Percentiles rank a stretch among this genome's conserved stretches.
Conservation (phyloP, 2,329 filamentous ascomycete species). For the Atkinsonella texensis region DNA sequence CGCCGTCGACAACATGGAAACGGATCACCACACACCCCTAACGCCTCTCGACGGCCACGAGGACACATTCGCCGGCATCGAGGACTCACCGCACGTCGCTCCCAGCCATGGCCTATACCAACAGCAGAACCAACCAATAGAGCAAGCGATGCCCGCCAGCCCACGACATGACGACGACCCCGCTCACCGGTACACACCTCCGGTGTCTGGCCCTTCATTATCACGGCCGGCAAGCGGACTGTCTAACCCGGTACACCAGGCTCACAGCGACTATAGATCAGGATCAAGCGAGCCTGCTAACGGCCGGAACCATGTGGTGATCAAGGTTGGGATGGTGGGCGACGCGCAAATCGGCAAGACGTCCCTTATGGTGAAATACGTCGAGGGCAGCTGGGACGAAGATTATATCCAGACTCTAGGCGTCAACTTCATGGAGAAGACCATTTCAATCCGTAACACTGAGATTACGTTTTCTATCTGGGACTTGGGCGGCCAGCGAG, state of each 20-base stretch:
- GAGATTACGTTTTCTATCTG: conserved; percentile 99
- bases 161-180: conserved; percentile 32
- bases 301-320: conserved; percentile 68
- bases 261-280: conserved; percentile 33
- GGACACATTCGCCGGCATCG: conserved; percentile 37
- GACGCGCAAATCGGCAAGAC: conserved; percentile 99
- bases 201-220: conserved; percentile 31
- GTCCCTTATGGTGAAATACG: conserved; percentile 98
- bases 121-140: conserved; percentile 36
- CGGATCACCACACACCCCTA: conserved; percentile 13
- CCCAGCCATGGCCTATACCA: conserved; percentile 27
- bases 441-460: conserved; percentile 96
- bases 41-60: conserved; percentile 28
- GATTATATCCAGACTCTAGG: conserved; percentile 98
- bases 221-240: conserved; percentile 45
- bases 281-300: conserved; percentile 27
- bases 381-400: conserved; percentile 98
- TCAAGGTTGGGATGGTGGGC: conserved; percentile 99
- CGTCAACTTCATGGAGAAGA: conserved; percentile 99
- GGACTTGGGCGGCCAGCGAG: conserved; percentile 94
- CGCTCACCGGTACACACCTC: conserved; percentile 33
- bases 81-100: conserved; percentile 31
- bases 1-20: conserved; percentile 40
- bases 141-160: conserved; percentile 31
- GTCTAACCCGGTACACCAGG: conserved; percentile 29